Percentiles rank a stretch among this genome's conserved stretches.
Conservation (phyloP, 2,329 filamentous ascomycete species). For the Fusarium sp. region DNA sequence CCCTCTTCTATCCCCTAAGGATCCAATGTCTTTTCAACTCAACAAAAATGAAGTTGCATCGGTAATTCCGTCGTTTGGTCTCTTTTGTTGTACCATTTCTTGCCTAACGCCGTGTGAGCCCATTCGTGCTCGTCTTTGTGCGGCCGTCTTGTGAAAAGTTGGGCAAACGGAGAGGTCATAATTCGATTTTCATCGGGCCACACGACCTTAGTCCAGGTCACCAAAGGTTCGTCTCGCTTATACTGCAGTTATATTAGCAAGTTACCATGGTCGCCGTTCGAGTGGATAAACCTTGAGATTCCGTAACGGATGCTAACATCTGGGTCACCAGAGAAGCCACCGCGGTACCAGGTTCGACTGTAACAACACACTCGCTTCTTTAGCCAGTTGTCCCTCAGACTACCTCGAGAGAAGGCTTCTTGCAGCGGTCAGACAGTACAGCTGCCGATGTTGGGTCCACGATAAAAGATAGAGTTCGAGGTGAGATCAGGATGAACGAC, state of each 20-base stretch:
- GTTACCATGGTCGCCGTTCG: no score
- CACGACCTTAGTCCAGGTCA: background rate
- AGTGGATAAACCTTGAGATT: background rate
- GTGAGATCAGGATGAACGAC: background rate
- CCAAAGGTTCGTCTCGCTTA: background rate
- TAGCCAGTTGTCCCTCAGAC: accelerated
- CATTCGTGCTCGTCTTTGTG: background rate
- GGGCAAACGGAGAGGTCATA: background rate
- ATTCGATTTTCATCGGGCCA: background rate
- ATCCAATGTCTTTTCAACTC: no score
- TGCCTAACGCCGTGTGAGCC: background rate
- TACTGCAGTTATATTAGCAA: background rate
- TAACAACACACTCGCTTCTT: background rate
- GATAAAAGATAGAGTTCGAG: background rate
- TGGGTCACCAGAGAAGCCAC: background rate
- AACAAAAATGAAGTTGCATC: background rate
- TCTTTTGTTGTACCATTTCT: background rate
- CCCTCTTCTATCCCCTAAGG: background rate
- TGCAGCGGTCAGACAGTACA: background rate
- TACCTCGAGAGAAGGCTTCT: background rate
- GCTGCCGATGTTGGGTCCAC: background rate
- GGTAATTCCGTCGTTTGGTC: background rate
- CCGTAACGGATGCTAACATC: background rate
- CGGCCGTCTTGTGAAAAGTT: background rate
- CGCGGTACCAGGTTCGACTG: background rate